These are phyloP conservation scores for Nemania sp. DNA, from an alignment of 2,329 filamentous ascomycete species.

Conservation along the genomic window DNA sequence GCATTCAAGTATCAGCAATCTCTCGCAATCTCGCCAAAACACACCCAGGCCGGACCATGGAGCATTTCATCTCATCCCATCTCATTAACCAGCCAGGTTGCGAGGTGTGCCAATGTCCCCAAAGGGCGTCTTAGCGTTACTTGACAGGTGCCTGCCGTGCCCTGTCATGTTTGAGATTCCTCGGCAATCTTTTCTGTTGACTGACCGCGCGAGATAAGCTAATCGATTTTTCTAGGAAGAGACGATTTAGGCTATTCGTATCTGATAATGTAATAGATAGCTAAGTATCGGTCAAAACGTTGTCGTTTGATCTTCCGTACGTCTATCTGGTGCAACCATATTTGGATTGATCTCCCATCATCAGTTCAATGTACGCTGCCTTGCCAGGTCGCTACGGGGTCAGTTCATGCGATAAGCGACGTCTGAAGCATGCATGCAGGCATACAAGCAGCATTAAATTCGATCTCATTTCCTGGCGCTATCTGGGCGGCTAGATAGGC, in stretches of 20 bases:
- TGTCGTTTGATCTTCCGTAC: constrained; percentile 32
- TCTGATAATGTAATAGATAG: constrained; percentile 6
- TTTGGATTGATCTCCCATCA: not conserved
- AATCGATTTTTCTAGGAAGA: not conserved
- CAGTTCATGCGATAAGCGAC: constrained; percentile 27
- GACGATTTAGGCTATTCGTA: constrained; percentile 27
- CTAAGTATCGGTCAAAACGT: not conserved
- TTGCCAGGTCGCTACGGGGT: not conserved
- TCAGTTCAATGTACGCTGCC: constrained; percentile 2
- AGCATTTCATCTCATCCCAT: not conserved
- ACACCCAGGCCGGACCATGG: not conserved
- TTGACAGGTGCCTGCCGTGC: not conserved
- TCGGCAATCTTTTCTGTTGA: not conserved
- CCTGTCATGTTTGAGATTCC: not conserved
- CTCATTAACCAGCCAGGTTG: not conserved
- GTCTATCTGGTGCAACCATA: constrained; percentile 27
- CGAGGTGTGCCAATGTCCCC: not conserved
- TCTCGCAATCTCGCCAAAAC: constrained; percentile 3
- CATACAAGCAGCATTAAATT: constrained; percentile 7
- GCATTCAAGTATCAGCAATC: constrained; percentile 9
- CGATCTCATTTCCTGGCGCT: not conserved
- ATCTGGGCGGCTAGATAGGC: not conserved
- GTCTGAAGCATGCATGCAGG: constrained; percentile 16
- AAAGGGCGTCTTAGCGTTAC: not conserved
- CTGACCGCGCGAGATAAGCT: not conserved